A percentile compares a stretch with the other conserved stretches of the same genome.
These are phyloP conservation scores for Voacanga thouarsii DNA, from an alignment of 257 asterid genomes.

Conservation along the genomic window DNA sequence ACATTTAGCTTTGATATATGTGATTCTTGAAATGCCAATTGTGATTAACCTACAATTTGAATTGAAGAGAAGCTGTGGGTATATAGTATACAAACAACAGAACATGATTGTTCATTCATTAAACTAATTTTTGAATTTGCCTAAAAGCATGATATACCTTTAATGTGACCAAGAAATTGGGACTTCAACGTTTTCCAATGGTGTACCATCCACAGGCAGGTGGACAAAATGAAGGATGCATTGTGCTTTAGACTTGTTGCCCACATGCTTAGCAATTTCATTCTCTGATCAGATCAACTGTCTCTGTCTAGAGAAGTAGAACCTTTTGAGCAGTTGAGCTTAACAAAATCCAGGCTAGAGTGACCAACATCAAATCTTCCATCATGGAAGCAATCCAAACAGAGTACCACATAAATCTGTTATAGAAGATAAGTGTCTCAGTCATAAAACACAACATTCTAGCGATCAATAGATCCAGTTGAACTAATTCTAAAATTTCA, in stretches of 20 bases:
- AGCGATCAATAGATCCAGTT: background rate
- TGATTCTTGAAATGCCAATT: conserved; percentile 8
- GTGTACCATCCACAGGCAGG: conserved; percentile 37
- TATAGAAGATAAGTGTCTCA: conserved; percentile 23
- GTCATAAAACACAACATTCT: conserved; percentile 13
- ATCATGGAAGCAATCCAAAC: conserved; percentile 84
- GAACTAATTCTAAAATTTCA: conserved; percentile 1
- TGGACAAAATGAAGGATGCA: conserved; percentile 90
- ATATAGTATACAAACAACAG: background rate
- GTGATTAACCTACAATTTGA: background rate
- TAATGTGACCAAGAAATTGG: conserved; percentile 41
- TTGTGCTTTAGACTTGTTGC: conserved; percentile 88
- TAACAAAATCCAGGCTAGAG: conserved; percentile 83
- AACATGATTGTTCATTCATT: background rate
- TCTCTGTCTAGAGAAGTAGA: conserved; percentile 72
- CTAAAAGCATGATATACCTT: too few relatives aligned
- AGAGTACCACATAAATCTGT: conserved; percentile 74
- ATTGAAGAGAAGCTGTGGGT: background rate
- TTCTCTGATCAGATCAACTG: conserved; percentile 90
- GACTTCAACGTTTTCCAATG: conserved; percentile 33
- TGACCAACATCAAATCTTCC: conserved; percentile 89
- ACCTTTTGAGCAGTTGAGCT: conserved; percentile 60
- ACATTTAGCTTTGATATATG: background rate
- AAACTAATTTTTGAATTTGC: too few relatives aligned
- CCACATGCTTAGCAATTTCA: conserved; percentile 88